Conservation (phyloP, 352 stramenopile genomes). For the Achlya hypogyna region DNA sequence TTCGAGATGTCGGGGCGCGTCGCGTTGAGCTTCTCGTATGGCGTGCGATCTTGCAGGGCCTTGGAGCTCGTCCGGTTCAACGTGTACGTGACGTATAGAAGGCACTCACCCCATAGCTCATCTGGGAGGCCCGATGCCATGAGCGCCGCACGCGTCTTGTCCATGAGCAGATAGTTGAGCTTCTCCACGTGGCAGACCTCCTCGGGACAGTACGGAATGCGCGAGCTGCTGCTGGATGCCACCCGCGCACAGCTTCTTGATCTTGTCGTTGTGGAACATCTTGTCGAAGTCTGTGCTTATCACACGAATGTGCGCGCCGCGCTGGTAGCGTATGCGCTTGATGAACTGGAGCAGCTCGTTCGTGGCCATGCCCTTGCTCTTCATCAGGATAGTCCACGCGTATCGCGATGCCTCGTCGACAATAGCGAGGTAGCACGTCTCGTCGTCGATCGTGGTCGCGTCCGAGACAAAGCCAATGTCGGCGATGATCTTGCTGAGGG, state of each 20-base stretch:
- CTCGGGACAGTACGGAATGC: background rate
- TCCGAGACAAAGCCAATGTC: background rate
- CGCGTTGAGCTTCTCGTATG: conserved; percentile 6
- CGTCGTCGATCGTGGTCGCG: background rate
- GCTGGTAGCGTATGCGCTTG: background rate
- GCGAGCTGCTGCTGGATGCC: background rate
- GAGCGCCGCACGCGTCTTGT: background rate
- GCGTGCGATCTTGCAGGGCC: background rate
- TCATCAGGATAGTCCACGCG: background rate
- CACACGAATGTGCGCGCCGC: background rate
- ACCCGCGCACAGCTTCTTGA: background rate
- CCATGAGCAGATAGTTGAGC: background rate
- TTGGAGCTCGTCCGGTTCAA: background rate
- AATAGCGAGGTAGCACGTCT: background rate
- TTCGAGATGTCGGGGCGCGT: conserved; percentile 12
- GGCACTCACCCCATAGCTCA: background rate
- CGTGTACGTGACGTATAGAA: conserved; percentile 6
- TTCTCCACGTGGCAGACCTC: background rate
- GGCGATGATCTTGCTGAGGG: background rate
- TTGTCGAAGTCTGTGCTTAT: background rate
- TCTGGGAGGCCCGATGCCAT: background rate
- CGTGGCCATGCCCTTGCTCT: background rate
- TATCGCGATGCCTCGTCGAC: background rate
- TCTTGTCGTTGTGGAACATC: background rate
- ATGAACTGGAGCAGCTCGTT: background rate